Base-by-base conservation (phyloP, 768 basidiomycete genomes). In the Amanita exitialis region DNA sequence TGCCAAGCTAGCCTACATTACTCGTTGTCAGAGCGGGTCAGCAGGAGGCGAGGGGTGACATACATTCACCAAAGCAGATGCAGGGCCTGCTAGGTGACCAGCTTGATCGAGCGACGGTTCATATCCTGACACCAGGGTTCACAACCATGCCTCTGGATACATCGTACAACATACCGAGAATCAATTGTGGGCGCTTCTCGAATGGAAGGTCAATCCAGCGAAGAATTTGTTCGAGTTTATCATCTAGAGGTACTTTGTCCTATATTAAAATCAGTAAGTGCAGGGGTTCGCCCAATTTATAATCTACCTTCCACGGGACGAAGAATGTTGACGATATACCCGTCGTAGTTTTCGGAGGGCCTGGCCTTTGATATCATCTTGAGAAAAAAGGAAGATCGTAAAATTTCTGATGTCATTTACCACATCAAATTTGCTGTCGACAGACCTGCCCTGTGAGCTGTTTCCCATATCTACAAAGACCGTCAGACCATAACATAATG, bases 381-480 rank as follows among this genome's bases (percentile, higher is more conserved):
- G 23, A 4, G 35, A 18, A 13, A 16, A 23, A 21, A 21, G 21
- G 35, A 27, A 30, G 6, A 37, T 7, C n/a, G 12, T 25, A 16
- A 18, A n/a, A 10, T 37, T 15, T 9, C 32, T 32, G 32, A 32
- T 12, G 32, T 9, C 5, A 71, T 82, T 50, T 47, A 90, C 90
- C 92, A 96, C 92, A 96, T 96, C 39, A 92, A 72, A 58, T 93
- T 92, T 0, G 90, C 92, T 3, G 87, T 86, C 32, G 78, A 70
- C 9, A 90, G 63, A 0, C 84, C 84, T 4, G 83, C 80, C 53
- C 79, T 83, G 52, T 71, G 76, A 2, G 84, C 88, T 0, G 91
- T 93, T 61, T 90, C 88, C 92, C 93, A 96, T 73, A 95, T 85
- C 89, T 92, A 52, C 12, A 49, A 45, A 36, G 43, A n/a, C 6